Evolutionary conservation across 2,329 filamentous ascomycete genomes (phyloP).

Genomic region (Dactylellina sp.): DNA sequence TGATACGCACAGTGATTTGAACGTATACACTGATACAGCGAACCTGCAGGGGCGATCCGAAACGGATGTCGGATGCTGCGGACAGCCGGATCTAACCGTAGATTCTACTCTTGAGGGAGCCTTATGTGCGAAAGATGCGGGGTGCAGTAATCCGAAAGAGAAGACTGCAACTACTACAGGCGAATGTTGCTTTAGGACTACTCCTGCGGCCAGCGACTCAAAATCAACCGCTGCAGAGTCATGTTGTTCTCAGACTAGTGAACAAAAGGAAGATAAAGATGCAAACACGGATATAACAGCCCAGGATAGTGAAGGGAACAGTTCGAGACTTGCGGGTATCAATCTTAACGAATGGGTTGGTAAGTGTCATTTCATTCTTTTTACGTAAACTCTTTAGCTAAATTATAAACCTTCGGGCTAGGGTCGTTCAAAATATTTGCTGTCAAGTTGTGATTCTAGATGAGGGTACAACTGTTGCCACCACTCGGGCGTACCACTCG

Average conservation of each 20-base stretch:
- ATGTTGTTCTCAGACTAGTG: conserved; percentile 2
- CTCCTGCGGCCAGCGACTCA: background rate
- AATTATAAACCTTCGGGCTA: background rate
- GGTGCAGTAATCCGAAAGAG: too few relatives aligned
- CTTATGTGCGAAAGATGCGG: too few relatives aligned
- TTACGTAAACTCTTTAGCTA: background rate
- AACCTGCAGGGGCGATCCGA: background rate
- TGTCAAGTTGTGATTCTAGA: conserved; percentile 19
- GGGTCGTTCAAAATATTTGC: conserved; percentile 50
- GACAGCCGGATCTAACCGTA: background rate
- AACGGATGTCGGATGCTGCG: conserved; percentile 4
- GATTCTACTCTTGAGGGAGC: background rate
- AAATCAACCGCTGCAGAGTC: background rate
- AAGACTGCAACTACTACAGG: too few relatives aligned
- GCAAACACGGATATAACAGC: background rate
- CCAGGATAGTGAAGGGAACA: background rate
- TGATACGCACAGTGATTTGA: conserved; percentile 38
- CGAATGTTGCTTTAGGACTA: too few relatives aligned
- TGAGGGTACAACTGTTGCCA: too few relatives aligned
- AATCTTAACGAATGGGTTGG: conserved; percentile 49
- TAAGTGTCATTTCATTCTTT: conserved; percentile 9
- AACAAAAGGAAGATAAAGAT: background rate
- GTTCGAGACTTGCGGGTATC: background rate
- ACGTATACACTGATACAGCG: conserved; percentile 13
- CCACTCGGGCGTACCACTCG: too few relatives aligned